phyloP scores from a whole-genome alignment of 1,139 yeast genomes.

The Komagataea norvegica region DNA sequence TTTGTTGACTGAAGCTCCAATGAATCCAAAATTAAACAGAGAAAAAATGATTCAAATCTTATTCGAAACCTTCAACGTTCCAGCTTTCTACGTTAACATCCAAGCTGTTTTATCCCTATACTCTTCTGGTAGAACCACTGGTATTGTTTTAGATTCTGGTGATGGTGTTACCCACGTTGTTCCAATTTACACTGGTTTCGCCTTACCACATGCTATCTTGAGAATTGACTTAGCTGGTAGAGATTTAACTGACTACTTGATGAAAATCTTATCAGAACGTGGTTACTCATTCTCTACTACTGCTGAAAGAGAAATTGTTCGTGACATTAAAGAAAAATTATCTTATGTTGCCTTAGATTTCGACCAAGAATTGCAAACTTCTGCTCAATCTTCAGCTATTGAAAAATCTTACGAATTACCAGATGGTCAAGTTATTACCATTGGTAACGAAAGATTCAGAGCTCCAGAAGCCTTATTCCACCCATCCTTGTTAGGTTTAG shows the following conservation, averaged over 20 bases:
- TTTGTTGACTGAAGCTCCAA: conserved; percentile 97
- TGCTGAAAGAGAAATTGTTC: conserved; percentile 99
- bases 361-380: conserved; percentile 98
- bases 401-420: conserved; percentile 99
- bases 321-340: conserved; percentile 98
- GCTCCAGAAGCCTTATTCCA: conserved; percentile 99
- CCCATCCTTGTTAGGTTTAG: conserved; percentile 95
- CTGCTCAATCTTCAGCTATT: conserved; percentile 95
- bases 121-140: conserved; percentile 99
- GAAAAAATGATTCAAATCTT: conserved; percentile 99
- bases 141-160: conserved; percentile 99
- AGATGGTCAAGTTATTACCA: conserved; percentile 98
- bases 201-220: conserved; percentile 97
- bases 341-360: conserved; percentile 96
- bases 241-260: conserved; percentile 97
- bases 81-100: conserved; percentile 97
- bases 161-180: conserved; percentile 99
- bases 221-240: conserved; percentile 99
- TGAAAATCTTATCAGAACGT: conserved; percentile 97
- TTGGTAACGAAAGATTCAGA: conserved; percentile 99
- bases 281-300: conserved; percentile 98
- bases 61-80: conserved; percentile 98
- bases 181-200: conserved; percentile 99
- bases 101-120: conserved; percentile 98
- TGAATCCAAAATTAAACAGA: conserved; percentile 98